A percentile compares a stretch with the other conserved stretches of the same genome.
These are phyloP conservation scores for Maudiozyma pseudohumilis DNA, from an alignment of 805 yeast species.

Conservation along the genomic window DNA sequence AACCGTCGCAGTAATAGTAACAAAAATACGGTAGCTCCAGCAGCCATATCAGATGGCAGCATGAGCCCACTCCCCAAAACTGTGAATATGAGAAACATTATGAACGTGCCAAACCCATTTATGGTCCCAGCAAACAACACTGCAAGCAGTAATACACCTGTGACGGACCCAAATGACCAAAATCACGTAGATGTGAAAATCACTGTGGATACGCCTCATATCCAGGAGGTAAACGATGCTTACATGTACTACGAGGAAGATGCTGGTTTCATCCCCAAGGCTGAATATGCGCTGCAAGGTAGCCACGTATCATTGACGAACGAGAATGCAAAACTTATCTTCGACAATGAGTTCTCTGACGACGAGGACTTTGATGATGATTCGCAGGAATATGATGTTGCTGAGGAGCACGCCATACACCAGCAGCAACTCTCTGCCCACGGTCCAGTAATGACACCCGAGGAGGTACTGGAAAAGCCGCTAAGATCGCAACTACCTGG, in stretches of 20 bases:
- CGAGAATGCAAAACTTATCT: slow-evolving; percentile 24
- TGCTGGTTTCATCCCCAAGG: slow-evolving; percentile 14
- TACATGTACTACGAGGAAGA: slow-evolving; percentile 12
- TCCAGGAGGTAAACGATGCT: slow-evolving; percentile 12
- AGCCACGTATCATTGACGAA: slow-evolving; percentile 15
- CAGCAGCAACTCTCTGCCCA: not conserved
- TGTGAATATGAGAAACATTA: slow-evolving; percentile 19
- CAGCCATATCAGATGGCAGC: no score
- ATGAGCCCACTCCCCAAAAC: slow-evolving; percentile 15
- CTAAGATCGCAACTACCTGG: not conserved
- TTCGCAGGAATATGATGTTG: slow-evolving; percentile 2
- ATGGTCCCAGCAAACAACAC: not conserved
- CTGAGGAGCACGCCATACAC: slow-evolving; percentile 1
- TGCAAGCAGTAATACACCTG: not conserved
- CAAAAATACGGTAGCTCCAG: slow-evolving; percentile 1
- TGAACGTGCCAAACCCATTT: slow-evolving; percentile 11
- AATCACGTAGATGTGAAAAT: slow-evolving; percentile 10
- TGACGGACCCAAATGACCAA: not conserved
- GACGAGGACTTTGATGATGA: slow-evolving; percentile 14
- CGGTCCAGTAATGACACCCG: not conserved
- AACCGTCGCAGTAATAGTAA: not conserved
- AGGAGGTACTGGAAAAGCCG: not conserved
- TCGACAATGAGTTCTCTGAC: slow-evolving; percentile 26
- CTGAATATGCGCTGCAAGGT: slow-evolving; percentile 19
- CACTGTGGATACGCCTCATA: slow-evolving; percentile 6